Percentiles rank a stretch among this genome's conserved stretches.
Conservation (phyloP, 23 red algal species). For the Agarophyton chilense region DNA sequence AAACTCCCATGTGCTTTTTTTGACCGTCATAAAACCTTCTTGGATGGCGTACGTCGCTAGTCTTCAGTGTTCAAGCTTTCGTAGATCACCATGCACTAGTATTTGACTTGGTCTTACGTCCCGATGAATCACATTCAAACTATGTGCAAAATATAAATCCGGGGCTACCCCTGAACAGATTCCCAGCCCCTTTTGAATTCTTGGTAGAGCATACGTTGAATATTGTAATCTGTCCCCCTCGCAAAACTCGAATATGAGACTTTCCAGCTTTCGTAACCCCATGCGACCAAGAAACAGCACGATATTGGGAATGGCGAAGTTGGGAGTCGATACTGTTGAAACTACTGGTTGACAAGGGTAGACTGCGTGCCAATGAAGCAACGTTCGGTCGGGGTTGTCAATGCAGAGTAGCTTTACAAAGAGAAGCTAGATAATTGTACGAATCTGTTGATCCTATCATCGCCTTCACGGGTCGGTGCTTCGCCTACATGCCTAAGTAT, state of each 20-base stretch:
- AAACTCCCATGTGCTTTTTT: constrained; percentile 76
- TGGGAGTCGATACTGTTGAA: too few species aligned
- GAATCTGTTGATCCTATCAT: too few species aligned
- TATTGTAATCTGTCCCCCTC: constrained; percentile 39
- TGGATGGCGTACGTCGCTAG: constrained; percentile 20
- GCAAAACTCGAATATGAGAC: constrained; percentile 60
- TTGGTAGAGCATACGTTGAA: neutral
- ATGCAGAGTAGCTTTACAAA: too few species aligned
- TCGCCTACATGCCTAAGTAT: too few species aligned
- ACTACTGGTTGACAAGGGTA: too few species aligned
- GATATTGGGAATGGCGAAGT: constrained; percentile 69
- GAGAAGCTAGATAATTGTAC: too few species aligned
- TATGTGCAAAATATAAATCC: constrained; percentile 76
- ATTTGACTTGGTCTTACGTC: constrained; percentile 94
- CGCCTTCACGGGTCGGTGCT: too few species aligned
- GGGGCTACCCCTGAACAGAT: constrained; percentile 45
- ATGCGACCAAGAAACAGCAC: constrained; percentile 53
- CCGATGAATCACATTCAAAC: constrained; percentile 76
- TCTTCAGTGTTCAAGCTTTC: constrained; percentile 76
- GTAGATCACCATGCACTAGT: constrained; percentile 40
- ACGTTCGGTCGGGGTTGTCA: too few species aligned
- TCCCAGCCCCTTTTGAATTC: constrained; percentile 22
- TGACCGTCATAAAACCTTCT: constrained; percentile 34
- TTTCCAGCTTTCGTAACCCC: neutral
- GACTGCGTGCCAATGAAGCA: too few species aligned